phyloP scores from a whole-genome alignment of 257 asterid genomes.

The Phtheirospermum japonicum region DNA sequence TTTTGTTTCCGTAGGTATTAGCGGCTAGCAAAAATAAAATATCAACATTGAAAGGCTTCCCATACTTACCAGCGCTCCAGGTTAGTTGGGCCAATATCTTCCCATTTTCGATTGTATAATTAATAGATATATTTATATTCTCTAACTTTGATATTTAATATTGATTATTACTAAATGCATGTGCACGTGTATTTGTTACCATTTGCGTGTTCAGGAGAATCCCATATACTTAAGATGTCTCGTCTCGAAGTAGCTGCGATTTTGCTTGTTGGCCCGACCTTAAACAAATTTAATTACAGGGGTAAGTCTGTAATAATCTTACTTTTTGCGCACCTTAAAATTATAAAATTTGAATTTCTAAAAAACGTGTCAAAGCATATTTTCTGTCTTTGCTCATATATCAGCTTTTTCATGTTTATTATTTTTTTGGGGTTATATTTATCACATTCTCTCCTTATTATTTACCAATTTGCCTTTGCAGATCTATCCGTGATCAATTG shows the following conservation, averaged over 20 bases:
- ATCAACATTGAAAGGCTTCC: slow-evolving; percentile 96
- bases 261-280: no score
- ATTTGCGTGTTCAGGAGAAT: slow-evolving; percentile 96
- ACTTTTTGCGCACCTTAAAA: no score
- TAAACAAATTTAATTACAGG: no score
- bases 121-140: neutral
- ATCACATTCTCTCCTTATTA: slow-evolving; percentile 10
- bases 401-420: slow-evolving; percentile 3
- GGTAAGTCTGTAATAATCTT: no score
- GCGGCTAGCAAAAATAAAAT: slow-evolving; percentile 99
- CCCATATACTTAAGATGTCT: slow-evolving; percentile 92
- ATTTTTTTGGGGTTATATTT: slow-evolving; percentile 5
- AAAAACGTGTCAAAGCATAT: slow-evolving; percentile 16
- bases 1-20: slow-evolving; percentile 62
- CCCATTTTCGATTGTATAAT: no score
- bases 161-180: slow-evolving; percentile 17
- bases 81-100: slow-evolving; percentile 43
- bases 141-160: slow-evolving; percentile 8
- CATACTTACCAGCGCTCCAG: no score
- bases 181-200: slow-evolving; percentile 30
- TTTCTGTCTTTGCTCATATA: neutral
- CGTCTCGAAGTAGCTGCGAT: slow-evolving; percentile 91
- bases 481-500: no score
- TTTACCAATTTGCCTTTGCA: slow-evolving; percentile 36
- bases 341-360: no score